Percentiles rank a stretch among this genome's conserved stretches.
phyloP scores from a whole-genome alignment of 306 rosid genomes.

The Rubus idaeus region DNA sequence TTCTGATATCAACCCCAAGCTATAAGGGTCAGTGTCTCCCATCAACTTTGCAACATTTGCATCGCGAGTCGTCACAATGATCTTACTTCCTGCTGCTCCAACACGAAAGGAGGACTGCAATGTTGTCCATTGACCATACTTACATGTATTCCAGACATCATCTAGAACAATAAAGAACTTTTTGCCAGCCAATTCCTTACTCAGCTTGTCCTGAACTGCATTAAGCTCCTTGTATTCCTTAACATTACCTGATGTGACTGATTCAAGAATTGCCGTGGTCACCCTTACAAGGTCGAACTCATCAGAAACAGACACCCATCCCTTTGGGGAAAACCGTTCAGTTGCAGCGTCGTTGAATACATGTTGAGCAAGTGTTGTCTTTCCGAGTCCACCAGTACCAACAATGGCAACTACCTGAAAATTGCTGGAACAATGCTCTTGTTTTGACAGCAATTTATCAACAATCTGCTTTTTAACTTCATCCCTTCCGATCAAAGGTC shows the following conservation, averaged over 20 bases:
- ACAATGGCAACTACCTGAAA: background rate
- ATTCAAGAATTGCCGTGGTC: background rate
- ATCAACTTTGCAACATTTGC: background rate
- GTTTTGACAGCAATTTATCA: background rate
- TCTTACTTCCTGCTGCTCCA: background rate
- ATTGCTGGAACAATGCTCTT: background rate
- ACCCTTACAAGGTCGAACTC: background rate
- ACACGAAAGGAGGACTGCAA: background rate
- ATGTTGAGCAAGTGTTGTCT: background rate
- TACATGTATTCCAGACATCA: background rate
- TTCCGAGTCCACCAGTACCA: background rate
- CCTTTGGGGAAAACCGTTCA: background rate
- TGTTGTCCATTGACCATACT: background rate
- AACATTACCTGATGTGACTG: background rate
- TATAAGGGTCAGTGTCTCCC: background rate
- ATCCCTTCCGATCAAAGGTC: background rate
- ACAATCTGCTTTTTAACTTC: background rate
- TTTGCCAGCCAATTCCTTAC: background rate
- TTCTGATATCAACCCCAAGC: background rate
- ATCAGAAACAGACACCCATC: background rate
- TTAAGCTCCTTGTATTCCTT: background rate
- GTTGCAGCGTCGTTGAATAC: background rate
- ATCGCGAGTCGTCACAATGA: background rate
- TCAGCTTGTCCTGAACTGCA: background rate
- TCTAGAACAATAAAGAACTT: background rate